Evolutionary conservation across 495 filamentous ascomycete species (phyloP).

Genomic region (Penicillium antarcticum): DNA sequence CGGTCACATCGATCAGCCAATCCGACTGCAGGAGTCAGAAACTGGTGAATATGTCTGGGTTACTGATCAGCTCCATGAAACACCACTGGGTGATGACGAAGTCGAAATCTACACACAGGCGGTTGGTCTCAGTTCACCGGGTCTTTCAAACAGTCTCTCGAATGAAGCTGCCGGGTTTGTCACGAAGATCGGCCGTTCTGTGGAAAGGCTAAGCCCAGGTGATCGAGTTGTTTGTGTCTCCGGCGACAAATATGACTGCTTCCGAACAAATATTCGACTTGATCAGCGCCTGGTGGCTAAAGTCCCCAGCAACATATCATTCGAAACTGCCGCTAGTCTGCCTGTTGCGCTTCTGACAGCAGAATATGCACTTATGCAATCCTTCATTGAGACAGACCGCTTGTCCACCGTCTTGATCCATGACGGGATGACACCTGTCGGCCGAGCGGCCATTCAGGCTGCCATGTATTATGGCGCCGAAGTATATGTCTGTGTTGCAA

Average conservation of each 20-base stretch:
- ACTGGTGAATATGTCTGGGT: conserved; percentile 4
- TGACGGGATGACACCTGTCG: conserved; percentile 42
- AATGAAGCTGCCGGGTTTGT: conserved; percentile 19
- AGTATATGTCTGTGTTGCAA: conserved; percentile 47
- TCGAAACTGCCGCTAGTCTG: conserved; percentile 25
- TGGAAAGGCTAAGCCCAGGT: conserved; percentile 7
- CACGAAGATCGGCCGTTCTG: conserved; percentile 1
- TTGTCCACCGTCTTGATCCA: conserved; percentile 46
- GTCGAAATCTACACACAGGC: conserved; percentile 15
- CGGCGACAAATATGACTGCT: not conserved
- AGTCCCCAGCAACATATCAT: conserved; percentile 16
- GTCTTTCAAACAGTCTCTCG: not conserved
- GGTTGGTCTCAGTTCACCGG: conserved; percentile 8
- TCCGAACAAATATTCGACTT: conserved; percentile 14
- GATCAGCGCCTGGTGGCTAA: conserved; percentile 11
- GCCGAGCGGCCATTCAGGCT: conserved; percentile 46
- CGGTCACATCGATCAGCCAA: conserved; percentile 3
- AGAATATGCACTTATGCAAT: conserved; percentile 18
- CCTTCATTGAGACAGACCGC: conserved; percentile 2
- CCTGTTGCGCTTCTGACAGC: conserved; percentile 25
- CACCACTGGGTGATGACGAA: not conserved
- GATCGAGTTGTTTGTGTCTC: conserved; percentile 18
- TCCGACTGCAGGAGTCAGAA: conserved; percentile 1
- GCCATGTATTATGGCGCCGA: conserved; percentile 29
- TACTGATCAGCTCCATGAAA: not conserved